These are phyloP conservation scores for Boletus fagicola DNA, from an alignment of 768 basidiomycete species.

Conservation along the genomic window DNA sequence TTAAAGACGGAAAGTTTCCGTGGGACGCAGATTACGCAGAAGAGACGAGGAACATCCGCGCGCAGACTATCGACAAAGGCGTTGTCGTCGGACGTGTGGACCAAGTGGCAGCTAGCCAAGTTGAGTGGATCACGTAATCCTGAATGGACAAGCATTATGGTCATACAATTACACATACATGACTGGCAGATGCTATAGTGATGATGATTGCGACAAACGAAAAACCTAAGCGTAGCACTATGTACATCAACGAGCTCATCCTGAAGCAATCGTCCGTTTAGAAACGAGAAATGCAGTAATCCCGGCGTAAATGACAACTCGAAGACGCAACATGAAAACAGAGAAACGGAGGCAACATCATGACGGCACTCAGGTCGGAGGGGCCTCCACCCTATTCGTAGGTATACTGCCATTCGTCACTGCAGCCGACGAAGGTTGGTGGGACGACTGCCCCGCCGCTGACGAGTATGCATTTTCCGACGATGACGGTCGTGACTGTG, in stretches of 20 bases:
- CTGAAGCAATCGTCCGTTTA: conserved; percentile 24
- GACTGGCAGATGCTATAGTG: conserved; percentile 18
- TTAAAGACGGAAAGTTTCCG: background rate
- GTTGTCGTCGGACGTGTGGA: background rate
- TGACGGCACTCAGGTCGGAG: conserved; percentile 33
- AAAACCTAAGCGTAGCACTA: conserved; percentile 22
- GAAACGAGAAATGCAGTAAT: conserved; percentile 25
- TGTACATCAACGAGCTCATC: conserved; percentile 30
- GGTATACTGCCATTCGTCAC: conserved; percentile 42
- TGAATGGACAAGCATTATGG: background rate
- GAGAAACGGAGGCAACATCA: background rate
- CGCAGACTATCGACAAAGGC: background rate
- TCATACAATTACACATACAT: conserved; percentile 16
- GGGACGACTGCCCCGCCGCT: conserved; percentile 34
- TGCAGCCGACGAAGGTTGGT: conserved; percentile 28
- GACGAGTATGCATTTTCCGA: conserved; percentile 59
- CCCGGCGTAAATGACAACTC: conserved; percentile 21
- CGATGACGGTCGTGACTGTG: conserved; percentile 55
- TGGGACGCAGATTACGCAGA: background rate
- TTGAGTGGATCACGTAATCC: conserved; percentile 28
- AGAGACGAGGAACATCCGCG: conserved; percentile 4
- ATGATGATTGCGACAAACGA: conserved; percentile 11
- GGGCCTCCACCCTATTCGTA: conserved; percentile 43
- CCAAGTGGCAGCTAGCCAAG: background rate
- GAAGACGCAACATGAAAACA: conserved; percentile 9